Percentiles rank a stretch among this genome's conserved stretches.
Conservation (phyloP, 257 asterid species). For the Ilex aquifolium region DNA sequence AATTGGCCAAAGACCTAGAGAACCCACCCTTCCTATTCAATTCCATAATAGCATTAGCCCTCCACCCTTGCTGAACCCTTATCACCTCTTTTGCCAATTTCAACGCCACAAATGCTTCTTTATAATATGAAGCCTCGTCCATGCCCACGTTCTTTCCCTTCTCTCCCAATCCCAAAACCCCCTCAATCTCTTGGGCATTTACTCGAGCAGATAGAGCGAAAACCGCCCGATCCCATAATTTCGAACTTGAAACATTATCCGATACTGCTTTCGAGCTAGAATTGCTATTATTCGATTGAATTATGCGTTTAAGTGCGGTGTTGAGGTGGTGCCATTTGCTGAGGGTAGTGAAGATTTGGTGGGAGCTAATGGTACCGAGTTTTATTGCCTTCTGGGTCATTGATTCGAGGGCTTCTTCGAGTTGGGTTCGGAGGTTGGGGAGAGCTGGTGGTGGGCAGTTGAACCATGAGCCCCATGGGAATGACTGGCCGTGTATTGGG, state of each 20-base stretch:
- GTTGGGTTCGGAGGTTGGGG: slow-evolving; percentile 43
- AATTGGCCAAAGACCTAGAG: slow-evolving; percentile 75
- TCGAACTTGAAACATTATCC: slow-evolving; percentile 33
- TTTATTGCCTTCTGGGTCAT: slow-evolving; percentile 62
- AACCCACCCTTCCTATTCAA: slow-evolving; percentile 71
- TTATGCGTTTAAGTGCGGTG: slow-evolving; percentile 58
- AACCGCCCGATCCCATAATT: slow-evolving; percentile 83
- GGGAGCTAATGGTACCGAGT: slow-evolving; percentile 81
- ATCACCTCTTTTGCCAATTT: slow-evolving; percentile 91
- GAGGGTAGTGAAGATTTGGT: slow-evolving; percentile 67
- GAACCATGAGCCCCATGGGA: slow-evolving; percentile 89
- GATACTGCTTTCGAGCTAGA: not conserved
- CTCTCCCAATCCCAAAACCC: slow-evolving; percentile 8
- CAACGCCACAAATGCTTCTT: slow-evolving; percentile 76
- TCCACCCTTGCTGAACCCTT: slow-evolving; percentile 64
- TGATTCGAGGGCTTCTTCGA: slow-evolving; percentile 72
- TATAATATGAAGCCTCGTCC: slow-evolving; percentile 59
- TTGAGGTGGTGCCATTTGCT: slow-evolving; percentile 85
- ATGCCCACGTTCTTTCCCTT: slow-evolving; percentile 30
- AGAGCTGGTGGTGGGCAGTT: slow-evolving; percentile 57
- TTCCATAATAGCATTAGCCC: slow-evolving; percentile 73
- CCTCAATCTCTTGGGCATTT: slow-evolving; percentile 51
- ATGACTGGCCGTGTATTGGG: slow-evolving; percentile 81
- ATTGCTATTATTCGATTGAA: not conserved
- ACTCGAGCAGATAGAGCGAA: slow-evolving; percentile 46